Evolutionary conservation across 176 grass and related monocot genomes (phyloP).

Genomic region (Phoenix roebelenii): DNA sequence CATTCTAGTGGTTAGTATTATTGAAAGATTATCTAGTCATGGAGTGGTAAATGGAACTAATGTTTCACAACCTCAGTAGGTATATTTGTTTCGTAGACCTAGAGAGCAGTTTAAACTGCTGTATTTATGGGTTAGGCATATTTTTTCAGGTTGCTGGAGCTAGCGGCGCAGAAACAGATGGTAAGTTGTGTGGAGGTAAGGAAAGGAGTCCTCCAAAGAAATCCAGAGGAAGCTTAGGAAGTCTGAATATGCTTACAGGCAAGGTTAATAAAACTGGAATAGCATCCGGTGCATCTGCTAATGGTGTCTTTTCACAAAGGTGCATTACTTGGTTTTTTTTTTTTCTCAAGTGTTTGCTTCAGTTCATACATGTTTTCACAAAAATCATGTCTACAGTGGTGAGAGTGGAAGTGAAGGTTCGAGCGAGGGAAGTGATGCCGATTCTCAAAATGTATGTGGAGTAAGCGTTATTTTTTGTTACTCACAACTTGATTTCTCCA

Average conservation of each 20-base stretch:
- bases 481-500: background rate
- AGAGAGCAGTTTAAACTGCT: too few species aligned
- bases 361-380: constrained; percentile 4
- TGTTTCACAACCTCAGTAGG: too few species aligned
- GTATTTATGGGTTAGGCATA: too few species aligned
- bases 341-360: background rate
- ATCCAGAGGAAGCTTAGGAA: constrained; percentile 53
- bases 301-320: constrained; percentile 50
- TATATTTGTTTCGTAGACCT: too few species aligned
- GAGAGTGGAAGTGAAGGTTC: constrained; percentile 49
- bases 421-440: constrained; percentile 44
- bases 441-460: constrained; percentile 55
- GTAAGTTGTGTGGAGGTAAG: constrained; percentile 42
- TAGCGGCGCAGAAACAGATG: constrained; percentile 32
- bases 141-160: constrained; percentile 31
- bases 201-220: constrained; percentile 34
- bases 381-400: constrained; percentile 24
- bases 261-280: constrained; percentile 37
- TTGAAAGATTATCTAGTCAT: too few species aligned
- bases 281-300: constrained; percentile 36
- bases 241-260: constrained; percentile 29
- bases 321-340: background rate
- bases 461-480: too few species aligned
- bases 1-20: too few species aligned
- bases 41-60: too few species aligned